A percentile compares a stretch with the other conserved stretches of the same genome.
Conservation (phyloP, 2,329 filamentous ascomycete species). For the Tricladium varicosporioides region DNA sequence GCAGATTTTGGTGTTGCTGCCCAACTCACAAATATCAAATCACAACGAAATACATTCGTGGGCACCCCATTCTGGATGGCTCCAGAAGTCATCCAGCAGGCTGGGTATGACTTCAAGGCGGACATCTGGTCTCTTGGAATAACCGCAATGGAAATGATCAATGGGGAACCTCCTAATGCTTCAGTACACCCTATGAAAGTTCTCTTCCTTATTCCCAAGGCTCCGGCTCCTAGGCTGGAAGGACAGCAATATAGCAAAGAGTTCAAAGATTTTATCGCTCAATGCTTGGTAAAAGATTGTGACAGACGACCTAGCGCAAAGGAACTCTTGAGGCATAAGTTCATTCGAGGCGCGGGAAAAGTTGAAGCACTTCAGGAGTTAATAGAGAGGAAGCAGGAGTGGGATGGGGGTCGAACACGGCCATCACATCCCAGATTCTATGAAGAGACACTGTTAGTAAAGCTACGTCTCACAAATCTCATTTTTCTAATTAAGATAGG, state of each 20-base stretch:
- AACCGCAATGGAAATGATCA: constrained; percentile 84
- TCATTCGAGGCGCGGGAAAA: constrained; percentile 83
- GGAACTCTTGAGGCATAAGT: constrained; percentile 83
- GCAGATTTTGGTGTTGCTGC: constrained; percentile 97
- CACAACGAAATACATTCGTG: constrained; percentile 94
- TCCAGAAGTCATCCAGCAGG: constrained; percentile 88
- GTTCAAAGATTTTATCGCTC: constrained; percentile 90
- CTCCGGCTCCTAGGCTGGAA: constrained; percentile 78
- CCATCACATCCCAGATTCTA: constrained; percentile 79
- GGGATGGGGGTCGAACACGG: constrained; percentile 70
- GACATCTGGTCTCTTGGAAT: constrained; percentile 94
- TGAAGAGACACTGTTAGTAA: constrained; percentile 75
- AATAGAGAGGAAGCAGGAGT: constrained; percentile 78
- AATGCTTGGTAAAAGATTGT: constrained; percentile 90
- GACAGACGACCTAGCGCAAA: constrained; percentile 81
- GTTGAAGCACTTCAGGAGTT: constrained; percentile 85
- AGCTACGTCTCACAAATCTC: background rate
- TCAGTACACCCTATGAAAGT: constrained; percentile 92
- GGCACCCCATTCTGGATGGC: constrained; percentile 98
- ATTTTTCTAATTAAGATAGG: constrained; percentile 35
- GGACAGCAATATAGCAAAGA: constrained; percentile 78
- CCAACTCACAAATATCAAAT: constrained; percentile 96
- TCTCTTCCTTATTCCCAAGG: constrained; percentile 86
- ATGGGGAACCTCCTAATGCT: constrained; percentile 85
- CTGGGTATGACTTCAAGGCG: constrained; percentile 81